These are phyloP conservation scores for Haplosporangium sp. DNA, from an alignment of 371 early-diverging fungal genomes.

Conservation along the genomic window DNA sequence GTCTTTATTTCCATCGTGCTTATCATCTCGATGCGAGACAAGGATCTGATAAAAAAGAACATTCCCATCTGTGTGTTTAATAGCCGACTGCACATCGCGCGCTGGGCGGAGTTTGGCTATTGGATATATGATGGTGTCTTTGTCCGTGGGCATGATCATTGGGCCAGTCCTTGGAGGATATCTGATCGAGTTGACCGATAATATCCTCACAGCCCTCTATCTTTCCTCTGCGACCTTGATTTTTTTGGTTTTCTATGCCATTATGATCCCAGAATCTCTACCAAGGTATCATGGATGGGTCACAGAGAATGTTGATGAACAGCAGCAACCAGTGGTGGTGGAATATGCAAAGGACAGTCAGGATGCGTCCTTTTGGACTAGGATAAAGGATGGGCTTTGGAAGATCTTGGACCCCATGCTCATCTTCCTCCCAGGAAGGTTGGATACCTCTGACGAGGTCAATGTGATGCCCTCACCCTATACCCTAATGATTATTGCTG, in stretches of 20 bases:
- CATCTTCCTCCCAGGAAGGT: slow-evolving; percentile 36
- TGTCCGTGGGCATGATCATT: slow-evolving; percentile 17
- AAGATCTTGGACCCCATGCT: slow-evolving; percentile 29
- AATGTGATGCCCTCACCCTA: slow-evolving; percentile 24
- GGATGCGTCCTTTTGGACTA: not conserved
- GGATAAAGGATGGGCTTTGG: slow-evolving; percentile 5
- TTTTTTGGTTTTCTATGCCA: slow-evolving; percentile 8
- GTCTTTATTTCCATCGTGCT: not conserved
- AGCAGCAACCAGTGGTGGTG: not conserved
- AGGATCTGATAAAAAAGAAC: not conserved
- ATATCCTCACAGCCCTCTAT: slow-evolving; percentile 3
- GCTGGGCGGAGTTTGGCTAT: slow-evolving; percentile 32
- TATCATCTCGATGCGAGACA: not conserved
- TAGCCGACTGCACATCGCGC: slow-evolving; percentile 41
- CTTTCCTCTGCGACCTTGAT: not conserved
- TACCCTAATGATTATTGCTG: slow-evolving; percentile 20
- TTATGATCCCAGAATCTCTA: slow-evolving; percentile 39
- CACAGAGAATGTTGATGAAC: not conserved
- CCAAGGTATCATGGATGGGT: no score
- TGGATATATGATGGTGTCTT: slow-evolving; percentile 28
- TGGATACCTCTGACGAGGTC: slow-evolving; percentile 25
- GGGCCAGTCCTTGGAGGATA: slow-evolving; percentile 22
- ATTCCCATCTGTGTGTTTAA: not conserved
- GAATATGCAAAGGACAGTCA: not conserved
- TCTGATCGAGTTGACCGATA: slow-evolving; percentile 2